Evolutionary conservation across 345 rosid species (phyloP).

Genomic region (Pseudoturritis turrita): DNA sequence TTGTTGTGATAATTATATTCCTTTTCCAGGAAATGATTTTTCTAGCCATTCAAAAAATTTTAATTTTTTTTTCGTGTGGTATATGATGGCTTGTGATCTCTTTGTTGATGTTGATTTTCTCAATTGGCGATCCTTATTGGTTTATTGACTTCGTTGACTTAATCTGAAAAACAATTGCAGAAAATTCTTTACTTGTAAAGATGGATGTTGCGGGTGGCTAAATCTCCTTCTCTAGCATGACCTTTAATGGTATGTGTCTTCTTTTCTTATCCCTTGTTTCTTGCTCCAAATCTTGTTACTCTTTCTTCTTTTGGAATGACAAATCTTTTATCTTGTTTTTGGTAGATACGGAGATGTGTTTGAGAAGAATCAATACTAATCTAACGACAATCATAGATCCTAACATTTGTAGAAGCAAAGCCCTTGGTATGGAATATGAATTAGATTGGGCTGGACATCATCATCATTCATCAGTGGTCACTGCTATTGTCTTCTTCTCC

Average conservation of each 20-base stretch:
- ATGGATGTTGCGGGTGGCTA: slow-evolving; percentile 85
- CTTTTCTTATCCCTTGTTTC: background rate
- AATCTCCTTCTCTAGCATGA: slow-evolving; percentile 38
- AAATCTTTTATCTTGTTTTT: background rate
- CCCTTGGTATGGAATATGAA: slow-evolving; percentile 75
- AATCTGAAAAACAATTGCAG: slow-evolving; percentile 24
- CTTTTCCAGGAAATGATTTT: background rate
- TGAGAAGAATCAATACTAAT: slow-evolving; percentile 35
- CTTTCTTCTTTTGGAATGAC: background rate
- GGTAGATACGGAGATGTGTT: slow-evolving; percentile 58
- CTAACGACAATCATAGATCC: slow-evolving; percentile 18
- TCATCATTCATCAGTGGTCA: slow-evolving; percentile 47
- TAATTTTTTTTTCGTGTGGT: slow-evolving; percentile 1
- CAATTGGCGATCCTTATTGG: slow-evolving; percentile 19
- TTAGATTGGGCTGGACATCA: slow-evolving; percentile 51
- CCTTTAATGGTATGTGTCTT: slow-evolving; percentile 43
- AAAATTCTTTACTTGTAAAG: slow-evolving; percentile 6
- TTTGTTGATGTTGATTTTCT: slow-evolving; percentile 1
- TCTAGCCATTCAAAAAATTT: background rate
- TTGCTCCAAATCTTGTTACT: background rate
- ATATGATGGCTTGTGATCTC: slow-evolving; percentile 9
- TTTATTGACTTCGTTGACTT: slow-evolving; percentile 27
- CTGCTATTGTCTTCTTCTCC: slow-evolving; percentile 55
- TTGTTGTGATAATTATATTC: background rate
- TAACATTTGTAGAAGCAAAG: slow-evolving; percentile 26